Conservation (phyloP, 2,329 filamentous ascomycete species). For the Monosporascus sp. region DNA sequence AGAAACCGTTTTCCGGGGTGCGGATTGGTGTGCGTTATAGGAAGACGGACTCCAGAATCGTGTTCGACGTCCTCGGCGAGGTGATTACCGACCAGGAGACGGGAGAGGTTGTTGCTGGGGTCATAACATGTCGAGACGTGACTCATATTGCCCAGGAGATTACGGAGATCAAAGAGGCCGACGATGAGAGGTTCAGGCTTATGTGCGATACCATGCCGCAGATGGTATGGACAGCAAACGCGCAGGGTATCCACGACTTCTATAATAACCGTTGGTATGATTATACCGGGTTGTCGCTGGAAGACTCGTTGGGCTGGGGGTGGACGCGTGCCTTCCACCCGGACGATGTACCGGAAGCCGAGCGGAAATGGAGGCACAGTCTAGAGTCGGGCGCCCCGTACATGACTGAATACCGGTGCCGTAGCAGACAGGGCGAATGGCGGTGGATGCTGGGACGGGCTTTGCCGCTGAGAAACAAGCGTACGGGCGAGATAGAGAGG, state of each 20-base stretch:
- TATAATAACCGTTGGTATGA: conserved; percentile 74
- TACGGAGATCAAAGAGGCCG: conserved; percentile 61
- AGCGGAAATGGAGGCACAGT: conserved; percentile 54
- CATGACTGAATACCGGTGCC: conserved; percentile 65
- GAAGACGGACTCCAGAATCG: conserved; percentile 43
- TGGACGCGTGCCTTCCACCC: conserved; percentile 64
- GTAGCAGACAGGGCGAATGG: conserved; percentile 62
- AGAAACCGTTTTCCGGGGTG: conserved; percentile 52
- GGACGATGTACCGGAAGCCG: conserved; percentile 58
- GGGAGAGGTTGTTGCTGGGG: conserved; percentile 67
- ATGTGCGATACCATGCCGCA: conserved; percentile 72
- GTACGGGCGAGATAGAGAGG: conserved; percentile 64
- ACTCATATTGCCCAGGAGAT: conserved; percentile 67
- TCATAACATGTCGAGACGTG: conserved; percentile 68
- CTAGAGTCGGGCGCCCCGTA: conserved; percentile 65
- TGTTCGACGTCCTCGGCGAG: conserved; percentile 64
- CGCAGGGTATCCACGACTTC: conserved; percentile 65
- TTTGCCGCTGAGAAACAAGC: conserved; percentile 59
- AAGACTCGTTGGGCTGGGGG: conserved; percentile 56
- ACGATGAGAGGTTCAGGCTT: conserved; percentile 68
- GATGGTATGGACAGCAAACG: conserved; percentile 67
- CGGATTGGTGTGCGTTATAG: conserved; percentile 60
- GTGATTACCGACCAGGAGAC: conserved; percentile 60
- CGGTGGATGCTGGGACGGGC: conserved; percentile 75
- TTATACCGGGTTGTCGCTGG: conserved; percentile 64